Conservation (phyloP, 1,284 basidiomycete species). For the Neonothopanus nambi region DNA sequence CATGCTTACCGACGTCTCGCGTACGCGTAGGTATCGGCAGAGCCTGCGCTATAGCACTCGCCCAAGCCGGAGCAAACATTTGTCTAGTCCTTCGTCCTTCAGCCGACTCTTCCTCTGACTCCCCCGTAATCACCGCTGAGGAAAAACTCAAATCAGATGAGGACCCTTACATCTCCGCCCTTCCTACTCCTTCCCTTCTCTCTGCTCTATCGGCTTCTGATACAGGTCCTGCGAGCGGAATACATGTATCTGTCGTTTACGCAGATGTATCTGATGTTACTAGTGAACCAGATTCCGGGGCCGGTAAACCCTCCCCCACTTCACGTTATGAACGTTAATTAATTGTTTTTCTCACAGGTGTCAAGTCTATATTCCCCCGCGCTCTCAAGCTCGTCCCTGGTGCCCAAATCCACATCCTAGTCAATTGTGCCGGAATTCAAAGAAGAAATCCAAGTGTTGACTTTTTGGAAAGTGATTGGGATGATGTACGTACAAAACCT, state of each 20-base stretch:
- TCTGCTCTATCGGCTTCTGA: constrained; percentile 28
- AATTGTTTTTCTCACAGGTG: constrained; percentile 45
- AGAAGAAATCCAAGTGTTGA: constrained; percentile 79
- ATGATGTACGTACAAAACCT: constrained; percentile 63
- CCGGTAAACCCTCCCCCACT: constrained; percentile 4
- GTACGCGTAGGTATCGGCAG: constrained; percentile 69
- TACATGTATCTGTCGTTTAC: constrained; percentile 11
- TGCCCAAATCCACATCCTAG: constrained; percentile 77
- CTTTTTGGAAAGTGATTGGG: constrained; percentile 88
- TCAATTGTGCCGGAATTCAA: constrained; percentile 96
- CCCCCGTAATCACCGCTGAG: constrained; percentile 16
- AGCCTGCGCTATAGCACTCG: constrained; percentile 71
- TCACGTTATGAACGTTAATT: constrained; percentile 1
- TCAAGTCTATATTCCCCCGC: constrained; percentile 64
- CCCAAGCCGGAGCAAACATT: constrained; percentile 79
- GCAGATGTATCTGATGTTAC: constrained; percentile 12
- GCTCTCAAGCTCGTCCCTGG: constrained; percentile 59
- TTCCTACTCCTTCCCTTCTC: constrained; percentile 49
- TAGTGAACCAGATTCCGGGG: constrained; percentile 8
- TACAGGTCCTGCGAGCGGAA: constrained; percentile 6
- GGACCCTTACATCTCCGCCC: constrained; percentile 55
- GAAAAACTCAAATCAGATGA: constrained; percentile 25
- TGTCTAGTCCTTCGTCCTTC: constrained; percentile 59
- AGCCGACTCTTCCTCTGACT: neutral
- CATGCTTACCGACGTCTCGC: constrained; percentile 21